These are phyloP conservation scores for Diversispora epigaea DNA, from an alignment of 192 early-diverging fungal species.

Conservation along the genomic window DNA sequence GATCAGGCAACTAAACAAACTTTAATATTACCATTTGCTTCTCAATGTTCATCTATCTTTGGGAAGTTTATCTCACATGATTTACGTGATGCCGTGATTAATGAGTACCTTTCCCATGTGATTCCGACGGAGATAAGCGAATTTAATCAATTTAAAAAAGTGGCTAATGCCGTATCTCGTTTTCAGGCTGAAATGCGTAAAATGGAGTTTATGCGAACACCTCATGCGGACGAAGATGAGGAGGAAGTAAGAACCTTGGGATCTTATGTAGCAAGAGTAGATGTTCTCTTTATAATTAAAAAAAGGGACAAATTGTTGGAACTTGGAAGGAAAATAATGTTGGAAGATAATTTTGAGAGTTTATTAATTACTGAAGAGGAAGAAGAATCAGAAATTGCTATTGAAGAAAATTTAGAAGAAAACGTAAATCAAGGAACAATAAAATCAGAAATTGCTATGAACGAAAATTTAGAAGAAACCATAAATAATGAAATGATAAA, in stretches of 20 bases:
- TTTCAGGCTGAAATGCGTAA: constrained; percentile 44
- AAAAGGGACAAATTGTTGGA: constrained; percentile 46
- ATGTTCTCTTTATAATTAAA: constrained; percentile 49
- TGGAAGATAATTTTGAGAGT: constrained; percentile 48
- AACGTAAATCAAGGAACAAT: background rate
- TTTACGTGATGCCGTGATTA: constrained; percentile 34
- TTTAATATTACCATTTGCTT: constrained; percentile 7
- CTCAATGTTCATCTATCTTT: constrained; percentile 19
- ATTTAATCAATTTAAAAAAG: constrained; percentile 33
- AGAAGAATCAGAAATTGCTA: background rate
- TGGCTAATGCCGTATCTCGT: constrained; percentile 28
- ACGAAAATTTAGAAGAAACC: background rate
- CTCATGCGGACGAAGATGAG: constrained; percentile 32
- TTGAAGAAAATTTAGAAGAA: background rate
- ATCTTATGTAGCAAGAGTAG: constrained; percentile 49
- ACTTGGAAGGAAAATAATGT: constrained; percentile 48
- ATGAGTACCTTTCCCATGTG: constrained; percentile 32
- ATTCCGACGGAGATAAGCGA: constrained; percentile 38
- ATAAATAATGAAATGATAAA: background rate
- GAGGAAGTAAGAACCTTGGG: constrained; percentile 33
- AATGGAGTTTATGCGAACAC: constrained; percentile 31
- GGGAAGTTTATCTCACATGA: constrained; percentile 23
- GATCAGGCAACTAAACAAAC: background rate
- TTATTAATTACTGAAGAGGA: constrained; percentile 32
- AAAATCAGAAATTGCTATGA: background rate